Percentiles rank a stretch among this genome's conserved stretches.
Conservation (phyloP, 1,139 yeast genomes). For the Candida anutae region DNA sequence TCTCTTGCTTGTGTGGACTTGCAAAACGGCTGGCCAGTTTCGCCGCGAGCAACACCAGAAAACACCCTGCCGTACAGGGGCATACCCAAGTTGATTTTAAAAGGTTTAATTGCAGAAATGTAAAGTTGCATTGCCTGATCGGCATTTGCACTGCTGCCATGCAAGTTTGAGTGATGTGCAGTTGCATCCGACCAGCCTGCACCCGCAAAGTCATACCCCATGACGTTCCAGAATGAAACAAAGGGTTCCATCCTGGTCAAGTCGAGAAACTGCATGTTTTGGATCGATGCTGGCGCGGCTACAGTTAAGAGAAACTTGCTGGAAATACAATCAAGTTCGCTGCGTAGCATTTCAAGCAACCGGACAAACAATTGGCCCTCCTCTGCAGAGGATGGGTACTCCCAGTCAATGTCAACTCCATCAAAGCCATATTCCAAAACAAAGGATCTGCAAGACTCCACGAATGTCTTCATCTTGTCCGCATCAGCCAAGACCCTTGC, state of each 20-base stretch:
- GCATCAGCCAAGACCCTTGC: conserved; percentile 33
- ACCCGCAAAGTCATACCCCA: conserved; percentile 88
- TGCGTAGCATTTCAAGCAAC: conserved; percentile 37
- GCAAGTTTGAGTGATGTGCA: conserved; percentile 68
- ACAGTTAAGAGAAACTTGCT: conserved; percentile 42
- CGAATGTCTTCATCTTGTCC: conserved; percentile 38
- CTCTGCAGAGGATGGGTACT: conserved; percentile 51
- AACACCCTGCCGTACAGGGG: conserved; percentile 82
- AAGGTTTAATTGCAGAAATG: conserved; percentile 24
- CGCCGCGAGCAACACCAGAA: conserved; percentile 23
- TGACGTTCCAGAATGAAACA: conserved; percentile 70
- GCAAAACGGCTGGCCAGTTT: conserved; percentile 35
- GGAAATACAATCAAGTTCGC: conserved; percentile 22
- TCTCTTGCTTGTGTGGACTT: conserved; percentile 30
- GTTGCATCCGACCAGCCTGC: conserved; percentile 55
- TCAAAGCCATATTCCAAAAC: conserved; percentile 62
- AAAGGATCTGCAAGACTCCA: conserved; percentile 38
- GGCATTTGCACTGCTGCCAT: conserved; percentile 33
- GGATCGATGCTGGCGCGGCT: conserved; percentile 69
- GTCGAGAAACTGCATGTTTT: conserved; percentile 34
- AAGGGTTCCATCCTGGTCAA: conserved; percentile 47
- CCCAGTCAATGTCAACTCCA: conserved; percentile 95
- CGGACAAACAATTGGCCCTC: conserved; percentile 42
- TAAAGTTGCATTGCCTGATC: conserved; percentile 43
- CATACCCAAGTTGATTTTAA: conserved; percentile 73